A percentile compares a stretch with the other conserved stretches of the same genome.
Evolutionary conservation across 2,329 filamentous ascomycete genomes (phyloP).

Genomic region (Alternaria brassicae): DNA sequence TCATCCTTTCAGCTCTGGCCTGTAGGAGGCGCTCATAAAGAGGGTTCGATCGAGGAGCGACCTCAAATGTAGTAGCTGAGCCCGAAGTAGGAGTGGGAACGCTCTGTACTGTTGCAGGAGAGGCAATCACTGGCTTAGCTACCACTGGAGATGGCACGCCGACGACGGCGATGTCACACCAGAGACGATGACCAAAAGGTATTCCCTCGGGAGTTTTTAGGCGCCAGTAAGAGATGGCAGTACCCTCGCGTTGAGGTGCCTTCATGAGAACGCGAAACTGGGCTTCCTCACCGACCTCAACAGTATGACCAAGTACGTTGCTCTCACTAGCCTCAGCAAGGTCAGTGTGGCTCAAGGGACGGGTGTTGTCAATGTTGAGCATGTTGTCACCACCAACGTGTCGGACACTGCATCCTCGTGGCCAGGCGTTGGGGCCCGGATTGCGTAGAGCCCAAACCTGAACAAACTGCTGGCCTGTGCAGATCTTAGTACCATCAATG

Average conservation of each 20-base stretch:
- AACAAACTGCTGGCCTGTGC: conserved; percentile 76
- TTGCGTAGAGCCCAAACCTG: conserved; percentile 95
- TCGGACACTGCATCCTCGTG: conserved; percentile 85
- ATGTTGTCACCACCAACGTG: conserved; percentile 96
- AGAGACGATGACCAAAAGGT: conserved; percentile 91
- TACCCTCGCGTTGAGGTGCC: conserved; percentile 77
- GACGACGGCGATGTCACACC: conserved; percentile 85
- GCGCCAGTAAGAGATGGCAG: conserved; percentile 95
- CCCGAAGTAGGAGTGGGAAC: conserved; percentile 13
- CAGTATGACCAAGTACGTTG: conserved; percentile 72
- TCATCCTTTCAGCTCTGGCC: conserved; percentile 34
- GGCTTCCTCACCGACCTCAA: conserved; percentile 76
- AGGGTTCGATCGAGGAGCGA: conserved; percentile 24
- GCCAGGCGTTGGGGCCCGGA: conserved; percentile 80
- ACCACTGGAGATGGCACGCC: conserved; percentile 17
- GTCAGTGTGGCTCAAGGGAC: conserved; percentile 78
- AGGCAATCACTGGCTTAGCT: background rate
- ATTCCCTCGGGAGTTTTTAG: conserved; percentile 80
- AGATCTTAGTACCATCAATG: conserved; percentile 75
- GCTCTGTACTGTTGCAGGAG: background rate
- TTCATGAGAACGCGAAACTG: conserved; percentile 86
- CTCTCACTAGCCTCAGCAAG: conserved; percentile 83
- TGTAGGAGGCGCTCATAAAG: conserved; percentile 37
- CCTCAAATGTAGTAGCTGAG: conserved; percentile 19
- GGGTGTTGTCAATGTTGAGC: conserved; percentile 84